Percentiles rank a stretch among this genome's conserved stretches.
phyloP scores from a whole-genome alignment of 306 rosid genomes.

The Vigna mungo region DNA sequence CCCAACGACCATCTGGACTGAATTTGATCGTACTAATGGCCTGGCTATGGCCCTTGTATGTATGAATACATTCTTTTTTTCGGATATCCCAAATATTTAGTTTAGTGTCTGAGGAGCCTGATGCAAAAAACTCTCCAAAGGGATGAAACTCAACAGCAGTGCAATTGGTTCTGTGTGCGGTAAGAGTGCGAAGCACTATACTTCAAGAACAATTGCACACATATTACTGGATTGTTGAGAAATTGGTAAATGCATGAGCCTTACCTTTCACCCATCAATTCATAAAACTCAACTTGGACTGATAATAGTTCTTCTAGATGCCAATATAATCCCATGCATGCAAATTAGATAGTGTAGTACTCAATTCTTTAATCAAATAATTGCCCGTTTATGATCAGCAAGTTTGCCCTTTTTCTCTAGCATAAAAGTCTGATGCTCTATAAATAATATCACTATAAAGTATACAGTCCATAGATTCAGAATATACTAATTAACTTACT shows the following conservation, averaged over 20 bases:
- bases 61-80: constrained; percentile 94
- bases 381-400: not conserved
- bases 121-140: constrained; percentile 95
- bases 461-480: not conserved
- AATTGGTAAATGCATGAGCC: constrained; percentile 4
- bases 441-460: not conserved
- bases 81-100: constrained; percentile 91
- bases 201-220: constrained; percentile 70
- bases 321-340: constrained; percentile 17
- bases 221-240: constrained; percentile 50
- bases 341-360: constrained; percentile 24
- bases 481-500: constrained; percentile 60
- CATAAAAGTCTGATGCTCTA: constrained; percentile 19
- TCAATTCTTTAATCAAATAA: constrained; percentile 33
- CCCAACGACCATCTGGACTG: constrained; percentile 99
- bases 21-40: constrained; percentile 90
- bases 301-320: constrained; percentile 29
- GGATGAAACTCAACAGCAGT: constrained; percentile 96
- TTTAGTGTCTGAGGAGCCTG: constrained; percentile 87
- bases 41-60: constrained; percentile 93
- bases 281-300: constrained; percentile 18
- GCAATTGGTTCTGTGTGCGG: constrained; percentile 91
- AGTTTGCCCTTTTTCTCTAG: constrained; percentile 3
- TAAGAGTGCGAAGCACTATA: constrained; percentile 97
- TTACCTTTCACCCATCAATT: constrained; percentile 3